Evolutionary conservation across 1,139 yeast genomes (phyloP), one percentile per base, ranked within the genome.

Genomic region (Yamadazyma mexicana): DNA sequence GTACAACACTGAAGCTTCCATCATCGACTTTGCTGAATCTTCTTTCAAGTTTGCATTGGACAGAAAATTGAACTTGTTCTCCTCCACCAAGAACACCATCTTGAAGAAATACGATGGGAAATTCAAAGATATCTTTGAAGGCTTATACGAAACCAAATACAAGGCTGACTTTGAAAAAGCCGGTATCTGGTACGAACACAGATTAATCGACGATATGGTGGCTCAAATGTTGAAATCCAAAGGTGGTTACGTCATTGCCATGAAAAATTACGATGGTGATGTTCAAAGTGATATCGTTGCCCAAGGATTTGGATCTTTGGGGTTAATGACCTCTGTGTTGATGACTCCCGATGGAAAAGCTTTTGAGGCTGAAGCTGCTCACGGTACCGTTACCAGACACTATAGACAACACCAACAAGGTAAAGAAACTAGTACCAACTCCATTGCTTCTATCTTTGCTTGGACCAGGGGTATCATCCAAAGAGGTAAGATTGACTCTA

Each of bases 311-410:
- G 94, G 94, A 20, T 85, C 92, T 6, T 69, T 85, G 45, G 94
- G 94, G 40, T 72, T 85, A 51, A 85, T 85, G 94, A 85, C 94
- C 15, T 85, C 92, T 2, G 88, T 83, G 12, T 73, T 85, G 52
- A 81, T 84, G 66, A 82, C 92, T n/a, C 89, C 94, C 43, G 92
- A 85, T 63, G 94, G 94, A 28, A 83, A 83, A 64, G 79, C 91
- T 12, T 85, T 81, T 56, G 92, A 85, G 64, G 72, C 85, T 43
- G 94, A 85, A 65, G 94, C 94, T 46, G 94, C 94, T 30, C 94
- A 85, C 56, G 94, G 94, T 50, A 85, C 94, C 5, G 94, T 85
- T 50, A 85, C 94, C 23, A 81, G 94, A 77, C 94, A 85, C 61
- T 85, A 71, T 67, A 83, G 92, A 77, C 86, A 80, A 64, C 83